A percentile compares a stretch with the other conserved stretches of the same genome.
Evolutionary conservation across 2,329 filamentous ascomycete genomes (phyloP).

Genomic region (Lachnellula suecica): DNA sequence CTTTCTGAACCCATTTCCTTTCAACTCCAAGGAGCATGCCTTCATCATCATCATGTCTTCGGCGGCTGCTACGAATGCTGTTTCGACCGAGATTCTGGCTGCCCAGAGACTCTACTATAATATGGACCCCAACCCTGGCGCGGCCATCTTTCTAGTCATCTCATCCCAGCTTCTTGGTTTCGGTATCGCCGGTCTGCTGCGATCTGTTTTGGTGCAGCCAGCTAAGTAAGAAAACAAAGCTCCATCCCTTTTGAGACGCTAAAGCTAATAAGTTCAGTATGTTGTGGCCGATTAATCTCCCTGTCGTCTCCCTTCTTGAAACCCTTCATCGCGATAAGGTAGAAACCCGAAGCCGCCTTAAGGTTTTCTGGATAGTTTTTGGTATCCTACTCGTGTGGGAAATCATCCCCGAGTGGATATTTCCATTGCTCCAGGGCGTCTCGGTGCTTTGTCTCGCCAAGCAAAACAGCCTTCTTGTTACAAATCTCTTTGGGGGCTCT

Average conservation of each 20-base stretch:
- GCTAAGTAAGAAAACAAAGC: constrained; percentile 6
- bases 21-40: constrained; percentile 37
- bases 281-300: constrained; percentile 36
- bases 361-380: constrained; percentile 33
- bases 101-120: constrained; percentile 45
- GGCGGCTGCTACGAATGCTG: constrained; percentile 60
- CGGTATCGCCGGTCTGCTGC: constrained; percentile 57
- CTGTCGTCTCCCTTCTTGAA: constrained; percentile 37
- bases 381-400: constrained; percentile 44
- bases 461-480: constrained; percentile 38
- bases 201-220: constrained; percentile 51
- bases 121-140: constrained; percentile 44
- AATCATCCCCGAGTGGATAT: constrained; percentile 45
- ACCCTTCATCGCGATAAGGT: constrained; percentile 37
- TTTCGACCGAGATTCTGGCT: constrained; percentile 41
- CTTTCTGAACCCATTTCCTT: constrained; percentile 40
- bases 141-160: constrained; percentile 58
- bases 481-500: constrained; percentile 48
- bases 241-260: not conserved
- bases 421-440: constrained; percentile 36
- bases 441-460: constrained; percentile 45
- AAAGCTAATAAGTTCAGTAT: constrained; percentile 4
- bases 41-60: constrained; percentile 65
- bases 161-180: constrained; percentile 64
- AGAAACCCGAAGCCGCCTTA: constrained; percentile 36